These are phyloP conservation scores for Salmacisia buchloeana DNA, from an alignment of 1,284 basidiomycete species.

Conservation along the genomic window DNA sequence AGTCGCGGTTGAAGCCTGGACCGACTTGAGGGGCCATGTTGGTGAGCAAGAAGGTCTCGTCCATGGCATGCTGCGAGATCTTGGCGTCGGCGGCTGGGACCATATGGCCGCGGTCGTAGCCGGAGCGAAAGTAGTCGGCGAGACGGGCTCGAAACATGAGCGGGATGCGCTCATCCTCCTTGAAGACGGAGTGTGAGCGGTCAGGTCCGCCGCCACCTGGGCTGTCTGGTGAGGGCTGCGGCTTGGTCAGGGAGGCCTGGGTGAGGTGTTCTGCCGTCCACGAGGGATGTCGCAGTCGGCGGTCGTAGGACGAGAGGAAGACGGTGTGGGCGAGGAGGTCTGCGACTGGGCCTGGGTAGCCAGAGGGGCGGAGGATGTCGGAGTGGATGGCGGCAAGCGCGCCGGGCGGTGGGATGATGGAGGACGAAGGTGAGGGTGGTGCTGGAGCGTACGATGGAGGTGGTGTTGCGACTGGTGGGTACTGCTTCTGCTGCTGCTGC, in stretches of 20 bases:
- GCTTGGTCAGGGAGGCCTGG: constrained; percentile 56
- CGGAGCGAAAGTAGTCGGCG: constrained; percentile 73
- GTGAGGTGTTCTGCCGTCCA: constrained; percentile 95
- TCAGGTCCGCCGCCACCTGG: constrained; percentile 65
- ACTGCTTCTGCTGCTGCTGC: constrained; percentile 5
- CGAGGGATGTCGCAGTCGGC: constrained; percentile 79
- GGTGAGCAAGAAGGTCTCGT: constrained; percentile 89
- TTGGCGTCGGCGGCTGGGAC: constrained; percentile 94
- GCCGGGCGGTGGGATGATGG: constrained; percentile 14
- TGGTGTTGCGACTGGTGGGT: neutral
- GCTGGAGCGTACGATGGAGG: neutral
- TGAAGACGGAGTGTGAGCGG: constrained; percentile 63
- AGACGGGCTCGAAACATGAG: constrained; percentile 74
- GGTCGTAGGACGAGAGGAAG: constrained; percentile 84
- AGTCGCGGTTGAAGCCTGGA: constrained; percentile 93
- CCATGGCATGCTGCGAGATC: constrained; percentile 81
- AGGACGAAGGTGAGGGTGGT: constrained; percentile 5
- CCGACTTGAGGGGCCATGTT: constrained; percentile 99
- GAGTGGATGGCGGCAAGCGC: constrained; percentile 17
- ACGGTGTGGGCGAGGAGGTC: constrained; percentile 74
- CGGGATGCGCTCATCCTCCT: constrained; percentile 76
- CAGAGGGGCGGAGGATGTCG: constrained; percentile 7
- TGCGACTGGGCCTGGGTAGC: constrained; percentile 66
- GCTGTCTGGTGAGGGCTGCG: constrained; percentile 32
- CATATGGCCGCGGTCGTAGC: constrained; percentile 98